These are phyloP conservation scores for Phanerochaete carnosa DNA, from an alignment of 768 basidiomycete species.

Conservation along the genomic window DNA sequence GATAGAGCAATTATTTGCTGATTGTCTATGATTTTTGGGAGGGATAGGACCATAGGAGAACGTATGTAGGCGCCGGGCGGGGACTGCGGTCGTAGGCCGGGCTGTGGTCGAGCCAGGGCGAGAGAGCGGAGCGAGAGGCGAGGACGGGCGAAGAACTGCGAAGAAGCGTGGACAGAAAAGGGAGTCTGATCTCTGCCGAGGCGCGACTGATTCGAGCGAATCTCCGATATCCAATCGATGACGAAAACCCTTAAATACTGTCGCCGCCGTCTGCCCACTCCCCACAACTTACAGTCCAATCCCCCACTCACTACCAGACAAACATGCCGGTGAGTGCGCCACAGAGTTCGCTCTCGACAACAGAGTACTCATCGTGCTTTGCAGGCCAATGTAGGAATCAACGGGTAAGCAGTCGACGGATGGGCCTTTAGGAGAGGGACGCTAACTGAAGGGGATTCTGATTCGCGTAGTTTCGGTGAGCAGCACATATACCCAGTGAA, in stretches of 20 bases:
- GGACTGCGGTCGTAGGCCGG: not conserved
- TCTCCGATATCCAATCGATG: conserved; percentile 7
- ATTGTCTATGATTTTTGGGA: too few species aligned
- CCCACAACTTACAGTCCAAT: not conserved
- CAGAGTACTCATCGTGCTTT: not conserved
- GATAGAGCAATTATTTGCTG: too few species aligned
- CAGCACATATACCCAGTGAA: not conserved
- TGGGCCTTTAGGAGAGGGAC: not conserved
- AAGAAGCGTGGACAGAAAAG: not conserved
- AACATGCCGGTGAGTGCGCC: conserved; percentile 2
- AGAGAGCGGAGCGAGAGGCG: not conserved
- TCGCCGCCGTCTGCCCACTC: conserved; percentile 4
- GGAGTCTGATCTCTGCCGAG: not conserved
- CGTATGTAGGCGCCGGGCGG: not conserved
- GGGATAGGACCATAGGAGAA: not conserved
- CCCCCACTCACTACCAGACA: not conserved
- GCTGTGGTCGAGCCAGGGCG: not conserved
- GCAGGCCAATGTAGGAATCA: conserved; percentile 90
- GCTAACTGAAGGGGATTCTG: conserved; percentile 1
- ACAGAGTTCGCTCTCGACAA: not conserved
- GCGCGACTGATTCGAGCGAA: not conserved
- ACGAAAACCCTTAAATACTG: conserved; percentile 4
- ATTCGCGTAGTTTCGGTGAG: conserved; percentile 68
- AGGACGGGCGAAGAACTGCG: not conserved
- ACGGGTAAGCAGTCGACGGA: conserved; percentile 61